Evolutionary conservation across 2,329 filamentous ascomycete genomes (phyloP), one percentile per base, ranked within the genome.

Genomic region (Colletotrichum limetticola): DNA sequence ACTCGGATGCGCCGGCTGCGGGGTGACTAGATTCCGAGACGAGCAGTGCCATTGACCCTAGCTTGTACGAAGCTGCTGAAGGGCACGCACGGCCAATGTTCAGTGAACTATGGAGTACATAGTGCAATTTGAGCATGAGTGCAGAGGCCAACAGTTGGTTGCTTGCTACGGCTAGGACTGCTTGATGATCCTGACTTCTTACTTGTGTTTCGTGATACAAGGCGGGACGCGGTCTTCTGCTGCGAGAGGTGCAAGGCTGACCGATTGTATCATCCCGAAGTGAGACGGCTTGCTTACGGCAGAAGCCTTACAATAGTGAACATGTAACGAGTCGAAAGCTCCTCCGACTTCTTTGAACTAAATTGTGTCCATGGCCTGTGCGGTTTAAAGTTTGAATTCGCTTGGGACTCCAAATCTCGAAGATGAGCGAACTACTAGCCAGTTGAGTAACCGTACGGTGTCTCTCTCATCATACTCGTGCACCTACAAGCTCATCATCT

Each of bases 1-100:
- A 60, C 4, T 42, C 71, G 70, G 71, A 57, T 52, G 42, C 11
- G 22, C 60, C 66, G 71, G 66, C 66, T 61, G 55, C 46, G 60
- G 46, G 66, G 53, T 19, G 30, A 62, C 49, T 26, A 37, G 28
- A 24, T 49, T 37, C 46, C 70, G 66, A 65, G 59, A 64, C 55
- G 32, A 26, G 24, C 19, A 70, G 64, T 16, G 16, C n/a, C 8
- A 64, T 14, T 42, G 19, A 61, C 60, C 66, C 60, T 26, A 24
- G 66, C 4, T 46, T 26, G 14, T 35, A 8, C 19, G 46, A 64
- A 66, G 46, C 22, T 46, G 26, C 42, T 16, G 24, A 12, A 16
- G 6, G 30, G 12, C 24, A 42, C 8, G 64, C 58, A 68, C 65
- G 58, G 65, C 49, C 58, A 30, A 24, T 46, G 4, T 16, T 53